Conservation (phyloP, 73 alveolate genomes). For the Paramecium sonneborni region DNA sequence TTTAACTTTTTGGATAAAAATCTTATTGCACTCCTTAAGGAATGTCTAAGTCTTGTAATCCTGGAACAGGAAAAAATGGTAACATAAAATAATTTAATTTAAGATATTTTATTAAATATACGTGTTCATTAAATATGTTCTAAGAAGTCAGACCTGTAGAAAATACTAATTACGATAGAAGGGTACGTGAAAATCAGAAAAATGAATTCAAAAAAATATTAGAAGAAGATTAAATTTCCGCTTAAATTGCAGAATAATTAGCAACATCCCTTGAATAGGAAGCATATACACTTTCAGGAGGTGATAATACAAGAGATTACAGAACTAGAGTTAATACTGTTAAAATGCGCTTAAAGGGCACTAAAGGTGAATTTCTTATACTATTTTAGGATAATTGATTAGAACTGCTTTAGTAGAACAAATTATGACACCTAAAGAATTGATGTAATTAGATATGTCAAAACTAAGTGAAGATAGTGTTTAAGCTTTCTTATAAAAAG, state of each 20-base stretch:
- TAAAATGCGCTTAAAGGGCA: conserved; percentile 51
- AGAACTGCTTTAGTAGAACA: not conserved
- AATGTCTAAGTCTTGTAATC: conserved; percentile 18
- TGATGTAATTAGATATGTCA: conserved; percentile 26
- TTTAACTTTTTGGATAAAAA: conserved; percentile 30
- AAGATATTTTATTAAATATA: not conserved
- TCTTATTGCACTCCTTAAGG: not conserved
- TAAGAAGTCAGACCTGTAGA: conserved; percentile 24
- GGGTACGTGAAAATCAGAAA: not conserved
- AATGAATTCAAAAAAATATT: conserved; percentile 1
- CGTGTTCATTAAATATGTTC: conserved; percentile 44
- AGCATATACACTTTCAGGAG: conserved; percentile 27
- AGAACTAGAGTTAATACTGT: conserved; percentile 49
- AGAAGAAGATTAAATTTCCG: conserved; percentile 10
- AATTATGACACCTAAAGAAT: not conserved
- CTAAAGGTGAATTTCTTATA: not conserved
- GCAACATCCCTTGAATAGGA: conserved; percentile 22
- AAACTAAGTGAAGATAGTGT: conserved; percentile 49
- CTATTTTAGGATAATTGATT: not conserved
- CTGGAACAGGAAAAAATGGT: conserved; percentile 29
- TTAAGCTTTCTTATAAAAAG: not conserved
- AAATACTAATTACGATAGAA: conserved; percentile 33
- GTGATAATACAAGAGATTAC: conserved; percentile 45
- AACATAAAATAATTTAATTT: conserved; percentile 36
- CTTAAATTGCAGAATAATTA: not conserved